phyloP scores from a whole-genome alignment of 139 green algal genomes.

The Raphidocelis subcapitata region DNA sequence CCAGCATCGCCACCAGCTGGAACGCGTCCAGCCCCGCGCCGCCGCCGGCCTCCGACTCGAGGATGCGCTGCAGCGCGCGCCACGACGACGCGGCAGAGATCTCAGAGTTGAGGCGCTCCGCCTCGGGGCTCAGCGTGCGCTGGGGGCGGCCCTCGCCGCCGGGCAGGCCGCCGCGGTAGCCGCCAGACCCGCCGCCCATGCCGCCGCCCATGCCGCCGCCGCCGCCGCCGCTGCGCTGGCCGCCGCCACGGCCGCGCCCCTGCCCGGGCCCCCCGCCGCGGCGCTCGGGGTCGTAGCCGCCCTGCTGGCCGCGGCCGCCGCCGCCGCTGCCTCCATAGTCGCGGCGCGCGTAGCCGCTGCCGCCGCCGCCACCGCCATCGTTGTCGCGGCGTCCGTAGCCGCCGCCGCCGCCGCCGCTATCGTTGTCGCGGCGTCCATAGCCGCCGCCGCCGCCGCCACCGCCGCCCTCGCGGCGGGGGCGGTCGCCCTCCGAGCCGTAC shows the following conservation, averaged over 20 bases:
- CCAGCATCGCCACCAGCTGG: slow-evolving; percentile 29
- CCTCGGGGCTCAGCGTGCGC: too few species aligned
- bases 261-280: background rate
- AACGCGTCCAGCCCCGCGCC: slow-evolving; percentile 14
- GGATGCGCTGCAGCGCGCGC: background rate
- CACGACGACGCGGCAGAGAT: background rate
- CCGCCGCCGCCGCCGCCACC: too few species aligned
- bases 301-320: background rate
- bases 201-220: background rate
- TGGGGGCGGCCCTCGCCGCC: background rate
- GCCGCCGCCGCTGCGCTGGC: background rate
- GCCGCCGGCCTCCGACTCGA: too few species aligned
- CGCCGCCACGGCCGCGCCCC: background rate
- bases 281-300: background rate
- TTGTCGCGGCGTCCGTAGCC: background rate
- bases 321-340: background rate
- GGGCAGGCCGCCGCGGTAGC: background rate
- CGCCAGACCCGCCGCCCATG: background rate
- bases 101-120: background rate
- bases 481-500: too few species aligned
- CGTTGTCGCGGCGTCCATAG: background rate
- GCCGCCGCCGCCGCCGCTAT: background rate
- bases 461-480: too few species aligned
- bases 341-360: background rate
- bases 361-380: background rate